Conservation (phyloP, 2,329 filamentous ascomycete genomes). For the Tolypocladium endophyticum region DNA sequence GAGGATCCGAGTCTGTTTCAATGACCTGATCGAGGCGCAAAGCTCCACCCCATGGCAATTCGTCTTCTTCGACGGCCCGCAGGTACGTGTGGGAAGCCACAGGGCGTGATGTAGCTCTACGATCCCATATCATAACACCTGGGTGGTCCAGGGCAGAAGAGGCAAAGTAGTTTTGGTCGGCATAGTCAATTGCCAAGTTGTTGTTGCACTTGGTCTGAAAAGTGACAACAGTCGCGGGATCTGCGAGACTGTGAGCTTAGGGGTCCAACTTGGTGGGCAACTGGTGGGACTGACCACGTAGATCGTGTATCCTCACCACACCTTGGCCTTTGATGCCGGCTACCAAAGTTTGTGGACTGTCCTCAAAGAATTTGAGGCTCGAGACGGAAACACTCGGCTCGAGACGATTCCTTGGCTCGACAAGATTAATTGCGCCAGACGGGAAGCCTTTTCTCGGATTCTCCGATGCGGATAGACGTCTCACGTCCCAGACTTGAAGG, state of each 20-base stretch:
- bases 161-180: conserved; percentile 75
- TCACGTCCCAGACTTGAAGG: conserved; percentile 74
- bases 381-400: conserved; percentile 66
- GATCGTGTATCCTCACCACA: conserved; percentile 66
- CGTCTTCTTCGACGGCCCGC: conserved; percentile 49
- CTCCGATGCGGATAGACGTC: conserved; percentile 43
- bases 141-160: conserved; percentile 69
- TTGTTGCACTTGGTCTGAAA: conserved; percentile 59
- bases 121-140: conserved; percentile 68
- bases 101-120: conserved; percentile 46
- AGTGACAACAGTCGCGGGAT: conserved; percentile 41
- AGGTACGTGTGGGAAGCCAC: conserved; percentile 43
- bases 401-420: conserved; percentile 47
- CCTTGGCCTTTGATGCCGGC: conserved; percentile 67
- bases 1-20: conserved; percentile 40
- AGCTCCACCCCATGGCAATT: conserved; percentile 52
- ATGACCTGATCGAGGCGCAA: conserved; percentile 48
- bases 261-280: background rate
- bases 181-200: conserved; percentile 66
- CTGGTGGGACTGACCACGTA: conserved; percentile 47
- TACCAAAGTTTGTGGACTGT: conserved; percentile 64
- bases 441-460: conserved; percentile 38
- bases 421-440: conserved; percentile 33
- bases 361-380: conserved; percentile 72
- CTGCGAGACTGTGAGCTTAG: conserved; percentile 16